Percentiles rank a stretch among this genome's conserved stretches.
Conservation (phyloP, 2,329 filamentous ascomycete genomes). For the Cladosporium cucumerinum region DNA sequence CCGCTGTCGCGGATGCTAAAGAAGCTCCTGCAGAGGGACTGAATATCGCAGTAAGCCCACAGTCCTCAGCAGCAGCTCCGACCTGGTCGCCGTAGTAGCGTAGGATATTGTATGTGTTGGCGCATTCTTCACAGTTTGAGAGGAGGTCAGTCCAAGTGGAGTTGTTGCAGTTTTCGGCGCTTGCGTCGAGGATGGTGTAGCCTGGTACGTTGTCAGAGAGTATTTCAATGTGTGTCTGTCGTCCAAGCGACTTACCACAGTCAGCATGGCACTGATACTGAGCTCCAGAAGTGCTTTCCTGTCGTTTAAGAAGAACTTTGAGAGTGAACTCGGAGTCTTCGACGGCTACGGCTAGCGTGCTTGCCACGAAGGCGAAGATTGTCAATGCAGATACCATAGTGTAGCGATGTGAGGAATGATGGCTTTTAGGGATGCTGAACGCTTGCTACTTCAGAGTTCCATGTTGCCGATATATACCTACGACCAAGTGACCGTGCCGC, state of each 20-base stretch:
- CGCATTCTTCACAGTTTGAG: constrained; percentile 42
- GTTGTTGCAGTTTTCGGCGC: constrained; percentile 29
- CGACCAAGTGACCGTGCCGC: not conserved
- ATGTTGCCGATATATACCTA: not conserved
- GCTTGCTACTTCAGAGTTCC: not conserved
- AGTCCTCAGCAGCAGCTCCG: constrained; percentile 37
- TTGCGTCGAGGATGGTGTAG: constrained; percentile 29
- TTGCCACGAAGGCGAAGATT: not conserved
- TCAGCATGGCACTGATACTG: constrained; percentile 37
- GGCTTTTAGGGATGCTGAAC: not conserved
- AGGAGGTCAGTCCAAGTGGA: constrained; percentile 31
- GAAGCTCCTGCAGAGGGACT: constrained; percentile 2
- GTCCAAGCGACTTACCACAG: constrained; percentile 30
- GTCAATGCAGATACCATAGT: not conserved
- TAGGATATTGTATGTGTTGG: constrained; percentile 45
- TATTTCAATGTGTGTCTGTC: not conserved
- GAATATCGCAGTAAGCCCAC: constrained; percentile 27
- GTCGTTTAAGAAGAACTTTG: constrained; percentile 19
- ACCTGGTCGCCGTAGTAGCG: constrained; percentile 43
- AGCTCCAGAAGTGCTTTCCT: constrained; percentile 22
- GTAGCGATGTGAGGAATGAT: not conserved
- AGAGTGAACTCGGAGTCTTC: constrained; percentile 2
- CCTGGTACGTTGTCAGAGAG: constrained; percentile 20
- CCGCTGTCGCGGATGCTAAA: not conserved
- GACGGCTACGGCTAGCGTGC: not conserved